Percentiles rank a stretch among this genome's conserved stretches.
These are phyloP conservation scores for Ceratocystiopsis sp. DNA, from an alignment of 2,329 filamentous ascomycete species.

Conservation along the genomic window DNA sequence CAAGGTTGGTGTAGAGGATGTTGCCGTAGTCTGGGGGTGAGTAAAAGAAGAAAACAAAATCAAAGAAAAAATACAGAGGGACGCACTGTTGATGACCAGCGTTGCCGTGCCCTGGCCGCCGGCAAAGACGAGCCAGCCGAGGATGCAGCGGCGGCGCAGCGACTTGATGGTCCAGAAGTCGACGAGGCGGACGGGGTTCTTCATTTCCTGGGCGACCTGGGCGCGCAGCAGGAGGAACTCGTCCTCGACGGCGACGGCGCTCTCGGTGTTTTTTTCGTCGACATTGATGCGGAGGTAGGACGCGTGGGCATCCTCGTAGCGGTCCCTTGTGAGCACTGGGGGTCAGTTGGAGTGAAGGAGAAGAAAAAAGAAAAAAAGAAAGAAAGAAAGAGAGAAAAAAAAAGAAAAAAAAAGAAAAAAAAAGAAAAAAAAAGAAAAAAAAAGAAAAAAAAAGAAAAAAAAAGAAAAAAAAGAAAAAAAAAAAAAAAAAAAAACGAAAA, in stretches of 20 bases:
- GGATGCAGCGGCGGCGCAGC: not conserved
- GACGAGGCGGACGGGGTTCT: too few species aligned
- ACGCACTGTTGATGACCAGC: not conserved
- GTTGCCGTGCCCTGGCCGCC: not conserved
- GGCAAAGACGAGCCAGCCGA: not conserved
- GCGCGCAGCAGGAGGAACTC: too few species aligned
- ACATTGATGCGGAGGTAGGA: too few species aligned
- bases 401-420: not conserved
- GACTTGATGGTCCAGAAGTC: not conserved
- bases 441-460: constrained; percentile 6
- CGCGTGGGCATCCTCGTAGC: too few species aligned
- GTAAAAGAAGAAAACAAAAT: not conserved
- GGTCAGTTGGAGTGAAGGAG: not conserved
- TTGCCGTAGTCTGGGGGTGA: not conserved
- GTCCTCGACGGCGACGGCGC: too few species aligned
- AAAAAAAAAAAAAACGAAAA: not conserved
- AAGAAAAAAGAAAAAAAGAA: not conserved
- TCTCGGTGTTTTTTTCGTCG: too few species aligned
- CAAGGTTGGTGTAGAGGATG: not conserved
- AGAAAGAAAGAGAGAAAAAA: not conserved
- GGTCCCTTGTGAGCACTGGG: not conserved
- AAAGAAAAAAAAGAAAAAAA: not conserved
- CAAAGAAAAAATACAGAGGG: too few species aligned
- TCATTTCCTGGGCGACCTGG: too few species aligned
- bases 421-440: not conserved